phyloP scores from a whole-genome alignment of 78 protist species.

The Speleostelium caveatum region DNA sequence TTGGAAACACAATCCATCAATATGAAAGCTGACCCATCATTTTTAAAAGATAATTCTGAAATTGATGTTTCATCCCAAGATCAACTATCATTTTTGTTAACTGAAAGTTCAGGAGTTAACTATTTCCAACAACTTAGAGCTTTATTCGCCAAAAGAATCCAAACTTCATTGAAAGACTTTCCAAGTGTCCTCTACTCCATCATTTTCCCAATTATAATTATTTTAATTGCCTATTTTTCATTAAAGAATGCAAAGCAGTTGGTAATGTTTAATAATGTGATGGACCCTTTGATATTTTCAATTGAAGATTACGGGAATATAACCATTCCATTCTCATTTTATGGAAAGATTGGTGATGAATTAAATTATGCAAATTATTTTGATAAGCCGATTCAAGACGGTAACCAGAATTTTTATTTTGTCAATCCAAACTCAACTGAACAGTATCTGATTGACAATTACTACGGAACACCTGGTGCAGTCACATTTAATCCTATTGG shows the following conservation, averaged over 20 bases:
- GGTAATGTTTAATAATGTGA: constrained; percentile 15
- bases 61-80: not conserved
- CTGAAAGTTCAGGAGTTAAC: not conserved
- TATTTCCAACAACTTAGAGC: constrained; percentile 56
- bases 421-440: not conserved
- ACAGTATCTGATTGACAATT: not conserved
- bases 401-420: not conserved
- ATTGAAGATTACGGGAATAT: not conserved
- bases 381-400: not conserved
- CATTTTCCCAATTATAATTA: constrained; percentile 15
- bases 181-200: constrained; percentile 19
- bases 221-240: constrained; percentile 19
- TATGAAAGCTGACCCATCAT: too few species aligned
- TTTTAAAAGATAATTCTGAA: not conserved
- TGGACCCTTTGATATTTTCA: too few species aligned
- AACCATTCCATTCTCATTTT: constrained; percentile 10
- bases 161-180: constrained; percentile 22
- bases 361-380: too few species aligned
- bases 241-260: not conserved
- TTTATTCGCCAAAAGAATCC: constrained; percentile 32
- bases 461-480: not conserved
- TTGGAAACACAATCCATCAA: not conserved
- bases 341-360: not conserved
- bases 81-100: not conserved
- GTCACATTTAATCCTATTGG: constrained; percentile 10